Percentiles rank a stretch among this genome's conserved stretches.
These are phyloP conservation scores for Cercospora berteroae DNA, from an alignment of 2,329 filamentous ascomycete species.

Conservation along the genomic window DNA sequence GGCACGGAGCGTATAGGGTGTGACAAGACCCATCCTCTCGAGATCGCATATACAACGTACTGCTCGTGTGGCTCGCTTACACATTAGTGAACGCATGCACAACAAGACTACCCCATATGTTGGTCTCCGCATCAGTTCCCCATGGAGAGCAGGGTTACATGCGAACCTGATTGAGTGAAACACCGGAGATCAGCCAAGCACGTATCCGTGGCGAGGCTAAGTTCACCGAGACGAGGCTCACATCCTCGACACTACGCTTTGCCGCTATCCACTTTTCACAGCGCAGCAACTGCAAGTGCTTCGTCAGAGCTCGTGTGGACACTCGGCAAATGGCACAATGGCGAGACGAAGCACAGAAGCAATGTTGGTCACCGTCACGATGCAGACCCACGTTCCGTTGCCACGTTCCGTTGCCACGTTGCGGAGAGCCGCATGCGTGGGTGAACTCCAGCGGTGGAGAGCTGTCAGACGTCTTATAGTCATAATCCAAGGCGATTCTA, in stretches of 20 bases:
- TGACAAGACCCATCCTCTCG: neutral
- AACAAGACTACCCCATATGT: neutral
- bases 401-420: neutral
- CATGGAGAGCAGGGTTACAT: neutral
- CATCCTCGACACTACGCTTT: neutral
- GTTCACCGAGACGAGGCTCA: slow-evolving; percentile 1
- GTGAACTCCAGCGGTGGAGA: neutral
- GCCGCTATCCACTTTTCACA: neutral
- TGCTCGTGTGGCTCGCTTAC: neutral
- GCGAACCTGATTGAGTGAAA: neutral
- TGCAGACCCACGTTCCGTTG: neutral
- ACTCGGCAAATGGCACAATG: neutral
- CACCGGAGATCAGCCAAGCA: neutral
- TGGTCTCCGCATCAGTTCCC: neutral
- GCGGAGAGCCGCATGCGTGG: neutral
- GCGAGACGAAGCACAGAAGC: neutral
- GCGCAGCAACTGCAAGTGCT: neutral
- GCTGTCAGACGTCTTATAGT: neutral
- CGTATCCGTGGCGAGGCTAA: neutral
- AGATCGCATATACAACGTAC: neutral
- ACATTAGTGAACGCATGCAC: neutral
- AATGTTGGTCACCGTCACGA: neutral
- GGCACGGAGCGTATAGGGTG: neutral
- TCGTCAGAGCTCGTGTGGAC: neutral
- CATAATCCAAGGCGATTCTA: neutral